Conservation (phyloP, 2,329 filamentous ascomycete genomes). For the Aspergillus costaricaensis region DNA sequence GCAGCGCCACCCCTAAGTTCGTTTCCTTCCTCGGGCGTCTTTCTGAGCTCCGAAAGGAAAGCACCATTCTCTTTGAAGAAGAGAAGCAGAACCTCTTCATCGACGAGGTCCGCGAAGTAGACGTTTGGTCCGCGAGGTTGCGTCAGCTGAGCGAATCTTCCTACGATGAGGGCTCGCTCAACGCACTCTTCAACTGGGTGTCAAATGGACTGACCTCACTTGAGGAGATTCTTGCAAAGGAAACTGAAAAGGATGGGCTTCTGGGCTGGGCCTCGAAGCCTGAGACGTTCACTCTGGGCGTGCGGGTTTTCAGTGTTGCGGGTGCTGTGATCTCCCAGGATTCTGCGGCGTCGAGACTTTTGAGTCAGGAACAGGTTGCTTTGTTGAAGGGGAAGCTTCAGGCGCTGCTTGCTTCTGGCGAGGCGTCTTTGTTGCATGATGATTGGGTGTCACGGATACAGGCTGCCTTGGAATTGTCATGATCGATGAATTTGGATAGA, state of each 20-base stretch:
- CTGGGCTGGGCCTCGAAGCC: constrained; percentile 72
- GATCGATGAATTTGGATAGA: constrained; percentile 17
- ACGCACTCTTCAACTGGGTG: constrained; percentile 34
- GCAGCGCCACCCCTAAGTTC: constrained; percentile 22
- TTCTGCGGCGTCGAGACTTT: constrained; percentile 20
- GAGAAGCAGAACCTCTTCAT: constrained; percentile 96
- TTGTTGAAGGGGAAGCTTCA: constrained; percentile 28
- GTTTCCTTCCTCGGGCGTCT: constrained; percentile 33
- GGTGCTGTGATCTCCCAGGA: constrained; percentile 31
- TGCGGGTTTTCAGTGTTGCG: constrained; percentile 43
- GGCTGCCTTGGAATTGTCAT: constrained; percentile 21
- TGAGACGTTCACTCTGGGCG: constrained; percentile 59
- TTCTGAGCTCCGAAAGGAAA: constrained; percentile 38
- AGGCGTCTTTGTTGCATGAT: constrained; percentile 30
- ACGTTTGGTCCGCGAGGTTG: constrained; percentile 65
- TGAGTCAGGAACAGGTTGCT: constrained; percentile 18
- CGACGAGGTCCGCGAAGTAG: constrained; percentile 74
- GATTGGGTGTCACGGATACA: constrained; percentile 36
- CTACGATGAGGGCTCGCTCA: constrained; percentile 24
- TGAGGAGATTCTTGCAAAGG: constrained; percentile 28
- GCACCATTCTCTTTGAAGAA: constrained; percentile 68
- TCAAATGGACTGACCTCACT: constrained; percentile 35
- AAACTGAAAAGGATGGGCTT: constrained; percentile 58
- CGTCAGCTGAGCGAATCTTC: constrained; percentile 27
- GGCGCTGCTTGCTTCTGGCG: constrained; percentile 27